Conservation (phyloP, 2,329 filamentous ascomycete species). For the Colletotrichum sp. region DNA sequence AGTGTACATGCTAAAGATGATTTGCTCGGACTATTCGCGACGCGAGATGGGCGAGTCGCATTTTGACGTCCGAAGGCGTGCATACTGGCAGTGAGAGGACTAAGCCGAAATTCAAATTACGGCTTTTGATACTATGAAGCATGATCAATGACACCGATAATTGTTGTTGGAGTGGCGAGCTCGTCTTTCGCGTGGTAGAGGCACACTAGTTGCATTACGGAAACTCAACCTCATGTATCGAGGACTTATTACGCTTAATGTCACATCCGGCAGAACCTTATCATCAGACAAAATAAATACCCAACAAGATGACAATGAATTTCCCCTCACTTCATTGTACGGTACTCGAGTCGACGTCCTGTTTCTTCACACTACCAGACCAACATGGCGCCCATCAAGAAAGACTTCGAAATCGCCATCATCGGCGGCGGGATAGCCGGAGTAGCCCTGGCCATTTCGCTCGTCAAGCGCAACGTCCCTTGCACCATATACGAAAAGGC, state of each 20-base stretch:
- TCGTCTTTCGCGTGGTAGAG: background rate
- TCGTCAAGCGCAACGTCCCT: constrained; percentile 44
- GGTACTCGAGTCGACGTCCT: background rate
- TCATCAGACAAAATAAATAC: background rate
- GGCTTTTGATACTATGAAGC: background rate
- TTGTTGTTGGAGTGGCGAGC: background rate
- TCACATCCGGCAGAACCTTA: background rate
- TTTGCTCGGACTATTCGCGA: background rate
- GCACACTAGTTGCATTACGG: background rate
- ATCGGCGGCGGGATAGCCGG: constrained; percentile 58
- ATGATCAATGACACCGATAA: background rate
- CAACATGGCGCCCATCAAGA: background rate
- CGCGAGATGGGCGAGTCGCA: background rate
- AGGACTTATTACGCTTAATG: background rate
- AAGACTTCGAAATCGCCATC: constrained; percentile 41
- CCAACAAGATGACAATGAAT: background rate
- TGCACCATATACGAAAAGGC: constrained; percentile 54
- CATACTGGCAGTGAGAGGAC: background rate
- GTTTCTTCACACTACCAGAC: background rate
- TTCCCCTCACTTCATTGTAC: background rate
- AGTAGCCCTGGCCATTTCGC: constrained; percentile 47
- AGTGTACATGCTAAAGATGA: background rate
- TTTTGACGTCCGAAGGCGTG: background rate
- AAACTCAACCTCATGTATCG: background rate
- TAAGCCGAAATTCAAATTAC: background rate